Base-by-base conservation (phyloP, 352 stramenopile species). In the Globisporangium nunn region DNA sequence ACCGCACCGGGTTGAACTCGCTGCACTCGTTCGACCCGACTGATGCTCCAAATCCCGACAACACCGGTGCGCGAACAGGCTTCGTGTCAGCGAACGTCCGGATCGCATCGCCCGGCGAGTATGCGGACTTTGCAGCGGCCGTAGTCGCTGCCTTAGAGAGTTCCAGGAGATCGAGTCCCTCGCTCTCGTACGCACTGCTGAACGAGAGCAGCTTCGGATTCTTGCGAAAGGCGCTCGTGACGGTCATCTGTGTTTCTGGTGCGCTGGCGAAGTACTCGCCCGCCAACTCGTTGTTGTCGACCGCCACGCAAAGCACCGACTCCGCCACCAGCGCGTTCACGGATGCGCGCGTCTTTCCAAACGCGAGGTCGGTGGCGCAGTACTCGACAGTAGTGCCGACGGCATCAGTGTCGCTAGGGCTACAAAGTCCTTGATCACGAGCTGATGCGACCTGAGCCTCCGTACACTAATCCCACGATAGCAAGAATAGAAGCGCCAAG, bases 261-360 rank as follows among this genome's bases (percentile, higher is more conserved):
- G 62, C 46, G 3, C 53, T 49, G 2, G 62, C 29, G 50, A 72
- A 70, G 48, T 72, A 82, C 54, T 72, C 59, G 17, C 73, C 70
- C 0, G 62, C 66, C 10, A 75, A 60, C 51, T 79, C 73, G 33
- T 72, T 79, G 66, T 79, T 82, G 66, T 82, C 70, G 11, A 79
- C 58, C 0, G 73, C 58, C 0, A 82, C 68, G 29, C 73, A 82
- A 10, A 82, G 59, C 23, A 82, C 66, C 23, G 70, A 82, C 59
- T 75, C 70, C 17, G 58, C 68, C n/a, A 80, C 48, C 7, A 80
- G 59, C 18, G 68, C 52, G 18, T 71, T 72, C 43, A 75, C 61
- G 0, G 58, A 39, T 6, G 58, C 62, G 10, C 62, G 59, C 6
- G 58, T 56, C n/a, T 63, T 66, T 1, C 59, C 57, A 17, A 68